Conservation (phyloP, 139 green algal species). For the Haematococcus sp. region DNA sequence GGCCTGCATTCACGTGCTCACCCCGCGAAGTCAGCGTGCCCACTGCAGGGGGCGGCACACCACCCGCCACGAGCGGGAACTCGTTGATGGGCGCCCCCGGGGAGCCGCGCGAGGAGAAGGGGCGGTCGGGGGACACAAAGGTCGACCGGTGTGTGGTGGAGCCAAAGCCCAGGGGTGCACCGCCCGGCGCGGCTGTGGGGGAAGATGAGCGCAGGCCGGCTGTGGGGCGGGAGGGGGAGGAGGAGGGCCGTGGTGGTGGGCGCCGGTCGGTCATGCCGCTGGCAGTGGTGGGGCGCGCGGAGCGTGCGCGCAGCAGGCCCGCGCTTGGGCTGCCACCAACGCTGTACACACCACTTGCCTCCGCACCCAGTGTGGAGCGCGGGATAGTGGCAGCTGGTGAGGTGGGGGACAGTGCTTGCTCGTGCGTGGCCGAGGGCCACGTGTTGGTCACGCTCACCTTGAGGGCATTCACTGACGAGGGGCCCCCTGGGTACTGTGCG, state of each 20-base stretch:
- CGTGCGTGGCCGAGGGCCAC: conserved; percentile 37
- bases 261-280: too few species aligned
- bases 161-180: conserved; percentile 1
- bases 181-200: not conserved
- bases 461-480: not conserved
- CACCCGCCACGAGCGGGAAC: conserved; percentile 7
- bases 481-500: conserved; percentile 24
- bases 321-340: too few species aligned
- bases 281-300: too few species aligned
- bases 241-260: too few species aligned
- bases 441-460: conserved; percentile 25
- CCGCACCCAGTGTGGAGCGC: too few species aligned
- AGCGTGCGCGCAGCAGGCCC: too few species aligned
- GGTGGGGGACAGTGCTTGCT: conserved; percentile 6
- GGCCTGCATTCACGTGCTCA: conserved; percentile 34
- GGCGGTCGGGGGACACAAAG: not conserved
- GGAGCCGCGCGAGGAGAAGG: conserved; percentile 6
- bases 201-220: not conserved
- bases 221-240: not conserved
- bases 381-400: not conserved
- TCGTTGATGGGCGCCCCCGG: not conserved
- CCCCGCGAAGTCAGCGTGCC: conserved; percentile 17
- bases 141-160: conserved; percentile 11
- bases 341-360: too few species aligned
- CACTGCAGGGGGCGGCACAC: not conserved